Percentiles rank a stretch among this genome's conserved stretches.
phyloP scores from a whole-genome alignment of 2,329 filamentous ascomycete genomes.

The Leptographium lundbergii region DNA sequence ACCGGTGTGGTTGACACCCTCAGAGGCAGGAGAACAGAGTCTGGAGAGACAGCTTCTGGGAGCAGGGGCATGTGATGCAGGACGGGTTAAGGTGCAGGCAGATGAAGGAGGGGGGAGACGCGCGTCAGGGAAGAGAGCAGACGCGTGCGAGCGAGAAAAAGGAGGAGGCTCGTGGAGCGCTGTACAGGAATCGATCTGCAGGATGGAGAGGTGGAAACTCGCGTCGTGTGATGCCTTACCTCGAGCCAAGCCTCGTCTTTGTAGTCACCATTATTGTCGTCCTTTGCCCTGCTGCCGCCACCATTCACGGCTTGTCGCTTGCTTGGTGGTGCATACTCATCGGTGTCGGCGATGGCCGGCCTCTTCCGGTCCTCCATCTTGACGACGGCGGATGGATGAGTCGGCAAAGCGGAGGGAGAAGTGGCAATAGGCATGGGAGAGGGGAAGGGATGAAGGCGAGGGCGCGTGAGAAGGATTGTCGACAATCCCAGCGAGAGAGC shows the following conservation, averaged over 20 bases:
- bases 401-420: slow-evolving; percentile 50
- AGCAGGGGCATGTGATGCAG: too few relatives aligned
- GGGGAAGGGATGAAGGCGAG: slow-evolving; percentile 18
- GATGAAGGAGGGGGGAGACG: not conserved
- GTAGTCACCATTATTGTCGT: slow-evolving; percentile 37
- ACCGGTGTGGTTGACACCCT: not conserved
- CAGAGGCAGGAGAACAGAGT: not conserved
- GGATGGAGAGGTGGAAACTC: slow-evolving; percentile 4
- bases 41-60: not conserved
- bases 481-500: not conserved
- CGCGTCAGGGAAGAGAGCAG: not conserved
- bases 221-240: slow-evolving; percentile 38
- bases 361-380: slow-evolving; percentile 99
- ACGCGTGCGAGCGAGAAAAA: not conserved
- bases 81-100: not conserved
- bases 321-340: slow-evolving; percentile 76
- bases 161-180: not conserved
- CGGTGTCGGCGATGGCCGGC: slow-evolving; percentile 66
- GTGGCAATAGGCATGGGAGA: slow-evolving; percentile 83
- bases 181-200: not conserved
- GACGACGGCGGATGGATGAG: slow-evolving; percentile 65
- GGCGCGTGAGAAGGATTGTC: slow-evolving; percentile 17
- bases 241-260: slow-evolving; percentile 51
- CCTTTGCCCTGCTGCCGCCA: slow-evolving; percentile 38
- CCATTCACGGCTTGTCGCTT: slow-evolving; percentile 92